A percentile compares a stretch with the other conserved stretches of the same genome.
These are phyloP conservation scores for Tausonia pullulans DNA, from an alignment of 1,284 basidiomycete genomes.

Conservation along the genomic window DNA sequence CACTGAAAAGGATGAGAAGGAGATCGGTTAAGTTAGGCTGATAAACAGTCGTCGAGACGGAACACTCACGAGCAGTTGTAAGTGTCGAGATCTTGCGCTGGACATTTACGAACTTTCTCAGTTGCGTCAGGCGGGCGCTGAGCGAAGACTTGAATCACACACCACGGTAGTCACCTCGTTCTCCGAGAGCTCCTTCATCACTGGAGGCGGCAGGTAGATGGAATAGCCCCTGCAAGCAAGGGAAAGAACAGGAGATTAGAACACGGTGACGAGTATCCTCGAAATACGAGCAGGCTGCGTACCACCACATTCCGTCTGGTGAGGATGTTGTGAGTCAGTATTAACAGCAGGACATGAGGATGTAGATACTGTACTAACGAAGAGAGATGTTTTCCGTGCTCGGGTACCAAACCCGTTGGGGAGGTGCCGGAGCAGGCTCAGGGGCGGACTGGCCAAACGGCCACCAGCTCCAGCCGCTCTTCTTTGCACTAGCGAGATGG, in stretches of 20 bases:
- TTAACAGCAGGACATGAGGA: background rate
- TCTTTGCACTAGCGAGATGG: background rate
- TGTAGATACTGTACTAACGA: background rate
- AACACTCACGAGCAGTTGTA: background rate
- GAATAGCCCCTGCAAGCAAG: background rate
- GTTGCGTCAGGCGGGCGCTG: too few relatives aligned
- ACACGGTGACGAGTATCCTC: too few relatives aligned
- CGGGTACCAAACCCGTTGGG: constrained; percentile 1
- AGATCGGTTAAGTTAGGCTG: too few relatives aligned
- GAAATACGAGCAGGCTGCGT: too few relatives aligned
- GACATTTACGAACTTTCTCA: too few relatives aligned
- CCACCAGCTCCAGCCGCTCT: background rate
- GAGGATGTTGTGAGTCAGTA: background rate
- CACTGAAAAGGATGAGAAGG: background rate
- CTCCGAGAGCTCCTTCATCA: background rate
- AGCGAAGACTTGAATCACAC: background rate
- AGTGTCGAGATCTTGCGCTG: background rate
- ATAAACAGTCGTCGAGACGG: background rate
- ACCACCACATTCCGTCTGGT: background rate
- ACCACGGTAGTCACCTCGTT: background rate
- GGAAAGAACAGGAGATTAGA: too few relatives aligned
- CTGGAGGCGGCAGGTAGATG: background rate
- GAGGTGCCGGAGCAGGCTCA: background rate
- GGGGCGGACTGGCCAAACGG: too few relatives aligned
- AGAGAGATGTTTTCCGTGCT: background rate